Evolutionary conservation across 2,329 filamentous ascomycete genomes (phyloP).

Genomic region (Niveomyces coronatus): DNA sequence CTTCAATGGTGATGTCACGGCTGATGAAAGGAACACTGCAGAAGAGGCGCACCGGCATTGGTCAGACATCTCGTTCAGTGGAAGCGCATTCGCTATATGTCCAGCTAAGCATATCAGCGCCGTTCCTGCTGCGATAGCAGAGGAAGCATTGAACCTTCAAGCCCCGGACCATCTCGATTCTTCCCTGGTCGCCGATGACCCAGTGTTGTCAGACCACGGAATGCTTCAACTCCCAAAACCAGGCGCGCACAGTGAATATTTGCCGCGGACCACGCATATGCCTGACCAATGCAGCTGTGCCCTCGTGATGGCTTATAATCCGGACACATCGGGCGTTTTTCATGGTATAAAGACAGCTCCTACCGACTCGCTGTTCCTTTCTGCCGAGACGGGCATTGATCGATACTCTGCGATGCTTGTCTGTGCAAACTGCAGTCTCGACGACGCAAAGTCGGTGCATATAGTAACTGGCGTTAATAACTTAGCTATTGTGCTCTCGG

Average conservation of each 20-base stretch:
- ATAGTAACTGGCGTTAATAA: slow-evolving; percentile 2
- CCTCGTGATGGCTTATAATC: not conserved
- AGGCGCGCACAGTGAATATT: too few species aligned
- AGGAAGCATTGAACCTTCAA: not conserved
- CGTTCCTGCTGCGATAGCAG: not conserved
- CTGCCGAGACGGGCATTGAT: not conserved
- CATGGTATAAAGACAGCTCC: not conserved
- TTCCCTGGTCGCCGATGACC: not conserved
- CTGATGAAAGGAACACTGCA: not conserved
- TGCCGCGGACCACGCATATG: not conserved
- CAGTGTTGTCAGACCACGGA: not conserved
- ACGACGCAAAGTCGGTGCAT: not conserved
- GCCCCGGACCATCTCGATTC: not conserved
- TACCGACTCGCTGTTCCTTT: slow-evolving; percentile 3
- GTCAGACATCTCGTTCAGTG: not conserved
- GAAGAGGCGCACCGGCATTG: not conserved
- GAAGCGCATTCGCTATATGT: not conserved
- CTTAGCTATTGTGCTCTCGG: not conserved
- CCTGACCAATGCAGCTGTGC: not conserved
- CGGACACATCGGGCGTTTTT: not conserved
- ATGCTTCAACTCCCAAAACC: too few species aligned
- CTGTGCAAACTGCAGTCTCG: not conserved
- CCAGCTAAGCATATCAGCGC: not conserved
- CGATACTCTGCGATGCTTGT: not conserved
- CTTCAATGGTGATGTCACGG: too few species aligned